These are phyloP conservation scores for Kodamaea kakaduensis DNA, from an alignment of 805 yeast genomes.

Conservation along the genomic window DNA sequence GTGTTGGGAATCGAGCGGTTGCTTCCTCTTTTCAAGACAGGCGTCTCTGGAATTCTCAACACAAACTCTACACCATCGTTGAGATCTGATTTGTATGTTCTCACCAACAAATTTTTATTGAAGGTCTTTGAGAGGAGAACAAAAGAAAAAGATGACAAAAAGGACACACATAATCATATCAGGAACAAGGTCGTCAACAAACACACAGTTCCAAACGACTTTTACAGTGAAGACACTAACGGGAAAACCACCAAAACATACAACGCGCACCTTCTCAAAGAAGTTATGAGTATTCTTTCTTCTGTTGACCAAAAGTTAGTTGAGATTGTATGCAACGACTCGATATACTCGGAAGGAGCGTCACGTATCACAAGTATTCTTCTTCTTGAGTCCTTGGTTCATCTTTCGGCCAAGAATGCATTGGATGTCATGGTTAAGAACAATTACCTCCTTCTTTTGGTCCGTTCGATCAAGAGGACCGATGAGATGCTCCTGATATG, in stretches of 20 bases:
- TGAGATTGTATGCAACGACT: conserved; percentile 68
- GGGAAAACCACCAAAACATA: not conserved
- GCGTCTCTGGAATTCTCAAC: conserved; percentile 68
- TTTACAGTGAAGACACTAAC: no score
- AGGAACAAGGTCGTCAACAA: no score
- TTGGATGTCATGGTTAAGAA: conserved; percentile 58
- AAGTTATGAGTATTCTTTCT: conserved; percentile 51
- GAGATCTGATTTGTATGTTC: conserved; percentile 75
- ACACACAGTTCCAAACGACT: no score
- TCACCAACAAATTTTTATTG: conserved; percentile 62
- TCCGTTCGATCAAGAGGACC: conserved; percentile 62
- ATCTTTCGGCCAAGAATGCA: conserved; percentile 48
- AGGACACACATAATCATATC: not conserved
- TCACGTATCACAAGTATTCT: conserved; percentile 71
- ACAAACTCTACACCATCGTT: conserved; percentile 64
- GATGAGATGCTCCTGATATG: conserved; percentile 56
- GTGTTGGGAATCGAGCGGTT: conserved; percentile 46
- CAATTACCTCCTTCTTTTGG: conserved; percentile 61
- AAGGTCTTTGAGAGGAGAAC: conserved; percentile 28
- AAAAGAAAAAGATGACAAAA: conserved; percentile 15
- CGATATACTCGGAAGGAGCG: conserved; percentile 73
- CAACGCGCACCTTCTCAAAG: conserved; percentile 19
- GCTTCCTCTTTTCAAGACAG: conserved; percentile 66
- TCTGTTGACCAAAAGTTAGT: conserved; percentile 59
- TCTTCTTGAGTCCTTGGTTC: conserved; percentile 65